These are phyloP conservation scores for Spinellus fusiger DNA, from an alignment of 192 early-diverging fungal genomes.

Conservation along the genomic window DNA sequence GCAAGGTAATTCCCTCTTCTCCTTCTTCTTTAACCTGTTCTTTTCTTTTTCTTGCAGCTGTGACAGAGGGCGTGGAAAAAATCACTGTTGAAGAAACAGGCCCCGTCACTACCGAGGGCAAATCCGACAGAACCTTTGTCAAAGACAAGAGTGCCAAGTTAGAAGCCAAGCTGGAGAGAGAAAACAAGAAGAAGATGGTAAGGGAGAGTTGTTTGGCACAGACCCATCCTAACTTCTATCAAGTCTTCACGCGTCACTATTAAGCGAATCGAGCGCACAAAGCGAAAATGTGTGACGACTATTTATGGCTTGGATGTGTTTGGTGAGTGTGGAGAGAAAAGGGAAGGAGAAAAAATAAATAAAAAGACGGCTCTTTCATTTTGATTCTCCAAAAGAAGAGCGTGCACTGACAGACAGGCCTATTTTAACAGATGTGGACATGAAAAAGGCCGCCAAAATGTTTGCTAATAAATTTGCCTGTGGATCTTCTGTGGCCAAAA, in stretches of 20 bases:
- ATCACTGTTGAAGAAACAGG: constrained; percentile 21
- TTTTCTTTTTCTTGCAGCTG: constrained; percentile 1
- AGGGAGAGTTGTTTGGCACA: neutral
- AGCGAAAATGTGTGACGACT: constrained; percentile 85
- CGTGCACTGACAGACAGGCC: neutral
- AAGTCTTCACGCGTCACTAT: constrained; percentile 67
- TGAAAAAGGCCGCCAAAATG: constrained; percentile 94
- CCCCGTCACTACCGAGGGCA: constrained; percentile 22
- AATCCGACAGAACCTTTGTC: constrained; percentile 47
- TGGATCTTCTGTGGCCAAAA: constrained; percentile 91
- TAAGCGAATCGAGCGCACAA: constrained; percentile 85
- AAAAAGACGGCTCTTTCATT: neutral
- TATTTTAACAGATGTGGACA: constrained; percentile 66
- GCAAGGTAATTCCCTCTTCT: no score
- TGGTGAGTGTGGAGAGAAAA: constrained; percentile 47
- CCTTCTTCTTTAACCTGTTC: constrained; percentile 16
- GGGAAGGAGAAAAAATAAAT: neutral
- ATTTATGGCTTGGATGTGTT: constrained; percentile 85
- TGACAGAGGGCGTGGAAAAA: constrained; percentile 19
- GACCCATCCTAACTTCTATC: neutral
- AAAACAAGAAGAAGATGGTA: constrained; percentile 73
- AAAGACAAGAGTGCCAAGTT: constrained; percentile 30
- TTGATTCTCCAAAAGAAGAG: constrained; percentile 2
- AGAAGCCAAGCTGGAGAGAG: constrained; percentile 71
- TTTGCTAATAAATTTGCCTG: constrained; percentile 96